Conservation (phyloP, 805 yeast species). For the Kuraishia capsulata region DNA sequence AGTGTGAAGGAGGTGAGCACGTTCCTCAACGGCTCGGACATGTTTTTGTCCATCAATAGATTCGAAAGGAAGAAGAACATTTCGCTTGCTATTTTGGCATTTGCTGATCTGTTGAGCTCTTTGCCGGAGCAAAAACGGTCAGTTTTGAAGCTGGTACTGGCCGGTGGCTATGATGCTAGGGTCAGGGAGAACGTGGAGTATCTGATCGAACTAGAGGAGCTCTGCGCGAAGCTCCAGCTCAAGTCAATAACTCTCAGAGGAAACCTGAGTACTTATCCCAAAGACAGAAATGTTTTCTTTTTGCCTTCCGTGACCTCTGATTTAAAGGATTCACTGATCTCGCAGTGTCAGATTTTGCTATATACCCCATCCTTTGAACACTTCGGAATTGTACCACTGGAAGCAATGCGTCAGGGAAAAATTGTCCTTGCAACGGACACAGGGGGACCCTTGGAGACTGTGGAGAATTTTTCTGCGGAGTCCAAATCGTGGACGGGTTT, state of each 20-base stretch:
- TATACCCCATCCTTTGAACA: constrained; percentile 93
- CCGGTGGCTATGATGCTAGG: constrained; percentile 86
- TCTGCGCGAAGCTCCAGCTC: constrained; percentile 37
- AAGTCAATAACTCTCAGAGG: constrained; percentile 34
- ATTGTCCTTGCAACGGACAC: constrained; percentile 81
- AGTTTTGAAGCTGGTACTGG: constrained; percentile 49
- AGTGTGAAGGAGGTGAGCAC: constrained; percentile 23
- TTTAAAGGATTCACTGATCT: constrained; percentile 54
- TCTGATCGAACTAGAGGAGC: constrained; percentile 45
- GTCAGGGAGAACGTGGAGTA: constrained; percentile 71
- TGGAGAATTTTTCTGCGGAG: constrained; percentile 25
- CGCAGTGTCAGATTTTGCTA: constrained; percentile 48
- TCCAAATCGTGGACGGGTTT: constrained; percentile 45
- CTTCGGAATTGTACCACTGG: constrained; percentile 96
- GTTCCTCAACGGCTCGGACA: constrained; percentile 27
- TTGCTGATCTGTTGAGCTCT: constrained; percentile 29
- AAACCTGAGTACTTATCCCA: constrained; percentile 18
- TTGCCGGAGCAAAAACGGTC: constrained; percentile 7
- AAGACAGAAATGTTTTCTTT: constrained; percentile 45
- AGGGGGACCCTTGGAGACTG: constrained; percentile 91
- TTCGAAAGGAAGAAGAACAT: constrained; percentile 84
- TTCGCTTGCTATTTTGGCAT: constrained; percentile 67
- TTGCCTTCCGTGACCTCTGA: constrained; percentile 70
- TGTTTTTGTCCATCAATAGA: constrained; percentile 73
- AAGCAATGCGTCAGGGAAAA: constrained; percentile 78